phyloP scores from a whole-genome alignment of 225 moss, liverwort and hornwort species.

The Antitrichia curtipendula region DNA sequence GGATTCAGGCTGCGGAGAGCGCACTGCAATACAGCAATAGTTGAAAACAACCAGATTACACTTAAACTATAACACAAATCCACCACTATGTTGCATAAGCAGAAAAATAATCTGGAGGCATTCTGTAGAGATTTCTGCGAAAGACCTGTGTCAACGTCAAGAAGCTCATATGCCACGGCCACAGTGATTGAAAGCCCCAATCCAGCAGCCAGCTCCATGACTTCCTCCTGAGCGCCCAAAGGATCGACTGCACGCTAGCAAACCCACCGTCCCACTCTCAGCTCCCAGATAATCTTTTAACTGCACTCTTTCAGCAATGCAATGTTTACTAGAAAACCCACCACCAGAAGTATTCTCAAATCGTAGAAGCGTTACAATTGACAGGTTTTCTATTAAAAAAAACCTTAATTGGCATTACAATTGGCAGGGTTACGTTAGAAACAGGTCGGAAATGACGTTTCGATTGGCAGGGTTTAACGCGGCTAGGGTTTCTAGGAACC shows the following conservation, averaged over 20 bases:
- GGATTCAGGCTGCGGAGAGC: slow-evolving; percentile 6
- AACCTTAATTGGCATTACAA: not conserved
- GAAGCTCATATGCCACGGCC: slow-evolving; percentile 59
- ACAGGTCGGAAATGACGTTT: not conserved
- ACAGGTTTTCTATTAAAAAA: not conserved
- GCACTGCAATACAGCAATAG: slow-evolving; percentile 16
- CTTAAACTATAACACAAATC: not conserved
- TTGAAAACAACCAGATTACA: slow-evolving; percentile 1
- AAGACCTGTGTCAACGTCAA: slow-evolving; percentile 16
- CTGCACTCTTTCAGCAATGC: not conserved
- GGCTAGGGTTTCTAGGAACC: not conserved
- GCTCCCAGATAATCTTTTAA: not conserved
- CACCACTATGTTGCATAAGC: not conserved
- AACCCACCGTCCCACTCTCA: slow-evolving; percentile 8
- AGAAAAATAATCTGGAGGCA: not conserved
- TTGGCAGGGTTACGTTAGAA: not conserved
- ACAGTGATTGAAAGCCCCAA: slow-evolving; percentile 44
- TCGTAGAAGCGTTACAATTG: not conserved
- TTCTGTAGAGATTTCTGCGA: not conserved
- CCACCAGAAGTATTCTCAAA: not conserved
- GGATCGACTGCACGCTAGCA: slow-evolving; percentile 62
- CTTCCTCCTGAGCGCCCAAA: slow-evolving; percentile 67
- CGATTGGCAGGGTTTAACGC: not conserved
- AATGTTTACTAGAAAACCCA: not conserved
- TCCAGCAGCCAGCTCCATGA: slow-evolving; percentile 40